A percentile compares a stretch with the other conserved stretches of the same genome.
Evolutionary conservation across 75 land plant genomes (phyloP).

Genomic region (Pseudotsuga menziesii): DNA sequence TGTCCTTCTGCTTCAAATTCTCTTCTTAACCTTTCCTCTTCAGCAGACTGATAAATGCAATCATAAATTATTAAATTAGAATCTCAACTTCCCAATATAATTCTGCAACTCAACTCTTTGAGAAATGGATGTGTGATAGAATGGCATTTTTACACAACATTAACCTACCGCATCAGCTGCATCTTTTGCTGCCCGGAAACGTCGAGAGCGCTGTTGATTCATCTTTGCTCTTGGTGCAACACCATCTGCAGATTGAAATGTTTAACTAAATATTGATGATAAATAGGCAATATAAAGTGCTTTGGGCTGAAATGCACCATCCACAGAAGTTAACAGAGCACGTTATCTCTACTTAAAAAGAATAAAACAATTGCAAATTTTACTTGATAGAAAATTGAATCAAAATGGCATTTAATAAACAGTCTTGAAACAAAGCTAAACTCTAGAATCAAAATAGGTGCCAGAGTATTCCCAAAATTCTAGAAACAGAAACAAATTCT

Average conservation of each 20-base stretch:
- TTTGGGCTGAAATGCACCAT: background rate
- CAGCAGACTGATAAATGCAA: slow-evolving; percentile 49
- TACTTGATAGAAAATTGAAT: too few relatives aligned
- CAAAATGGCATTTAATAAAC: too few relatives aligned
- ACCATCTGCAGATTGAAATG: slow-evolving; percentile 25
- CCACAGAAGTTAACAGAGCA: too few relatives aligned
- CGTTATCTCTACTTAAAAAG: too few relatives aligned
- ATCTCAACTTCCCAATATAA: background rate
- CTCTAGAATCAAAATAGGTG: too few relatives aligned
- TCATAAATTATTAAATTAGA: background rate
- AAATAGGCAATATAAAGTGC: background rate
- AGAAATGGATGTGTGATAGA: background rate
- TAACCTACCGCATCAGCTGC: slow-evolving; percentile 60
- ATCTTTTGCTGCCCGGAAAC: slow-evolving; percentile 77
- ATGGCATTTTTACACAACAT: background rate
- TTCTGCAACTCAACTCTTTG: background rate
- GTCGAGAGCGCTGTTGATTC: slow-evolving; percentile 72
- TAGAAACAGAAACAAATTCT: too few relatives aligned
- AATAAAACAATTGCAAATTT: too few relatives aligned
- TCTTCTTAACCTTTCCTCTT: slow-evolving; percentile 64
- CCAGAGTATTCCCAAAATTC: too few relatives aligned
- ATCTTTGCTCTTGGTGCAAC: slow-evolving; percentile 78
- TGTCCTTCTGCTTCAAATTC: slow-evolving; percentile 82
- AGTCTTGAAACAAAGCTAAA: too few relatives aligned
- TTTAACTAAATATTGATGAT: background rate